Percentiles rank a stretch among this genome's conserved stretches.
These are phyloP conservation scores for Malassezia globosa DNA, from an alignment of 1,284 basidiomycete species.

Conservation along the genomic window DNA sequence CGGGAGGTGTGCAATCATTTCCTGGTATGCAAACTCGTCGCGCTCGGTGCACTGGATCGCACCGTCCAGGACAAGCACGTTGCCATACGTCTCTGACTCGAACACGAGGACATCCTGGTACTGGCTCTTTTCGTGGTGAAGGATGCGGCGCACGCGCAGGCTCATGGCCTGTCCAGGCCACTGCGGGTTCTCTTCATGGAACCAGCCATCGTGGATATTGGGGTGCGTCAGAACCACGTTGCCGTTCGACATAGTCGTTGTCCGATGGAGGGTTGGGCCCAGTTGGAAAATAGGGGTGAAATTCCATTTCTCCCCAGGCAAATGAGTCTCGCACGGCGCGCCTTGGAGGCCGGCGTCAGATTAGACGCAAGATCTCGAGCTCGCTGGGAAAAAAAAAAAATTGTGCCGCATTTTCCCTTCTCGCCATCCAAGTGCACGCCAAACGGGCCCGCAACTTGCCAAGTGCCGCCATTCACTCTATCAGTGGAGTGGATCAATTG, in stretches of 20 bases:
- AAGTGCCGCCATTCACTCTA: no score
- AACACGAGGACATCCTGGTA: conserved; percentile 94
- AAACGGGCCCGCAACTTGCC: no score
- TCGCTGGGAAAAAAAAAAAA: no score
- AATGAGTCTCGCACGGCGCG: no score
- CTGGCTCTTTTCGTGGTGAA: conserved; percentile 82
- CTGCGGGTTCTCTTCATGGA: conserved; percentile 84
- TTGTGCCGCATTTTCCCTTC: no score
- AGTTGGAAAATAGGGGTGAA: no score
- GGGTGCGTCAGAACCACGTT: conserved; percentile 44
- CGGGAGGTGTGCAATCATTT: conserved; percentile 97
- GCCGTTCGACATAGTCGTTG: conserved; percentile 3
- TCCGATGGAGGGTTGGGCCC: no score
- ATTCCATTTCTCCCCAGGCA: no score
- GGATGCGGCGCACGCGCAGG: conserved; percentile 69
- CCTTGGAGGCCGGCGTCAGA: no score
- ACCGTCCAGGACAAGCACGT: conserved; percentile 89
- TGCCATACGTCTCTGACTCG: conserved; percentile 68
- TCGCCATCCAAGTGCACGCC: no score
- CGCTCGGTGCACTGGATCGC: conserved; percentile 94
- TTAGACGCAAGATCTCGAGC: no score
- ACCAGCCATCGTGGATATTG: conserved; percentile 73
- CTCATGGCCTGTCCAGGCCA: conserved; percentile 63
- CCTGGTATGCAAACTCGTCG: conserved; percentile 98
- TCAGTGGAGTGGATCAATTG: no score